These are phyloP conservation scores for Saccharomycopsis hybrid DNA, from an alignment of 1,139 yeast genomes.

Conservation along the genomic window DNA sequence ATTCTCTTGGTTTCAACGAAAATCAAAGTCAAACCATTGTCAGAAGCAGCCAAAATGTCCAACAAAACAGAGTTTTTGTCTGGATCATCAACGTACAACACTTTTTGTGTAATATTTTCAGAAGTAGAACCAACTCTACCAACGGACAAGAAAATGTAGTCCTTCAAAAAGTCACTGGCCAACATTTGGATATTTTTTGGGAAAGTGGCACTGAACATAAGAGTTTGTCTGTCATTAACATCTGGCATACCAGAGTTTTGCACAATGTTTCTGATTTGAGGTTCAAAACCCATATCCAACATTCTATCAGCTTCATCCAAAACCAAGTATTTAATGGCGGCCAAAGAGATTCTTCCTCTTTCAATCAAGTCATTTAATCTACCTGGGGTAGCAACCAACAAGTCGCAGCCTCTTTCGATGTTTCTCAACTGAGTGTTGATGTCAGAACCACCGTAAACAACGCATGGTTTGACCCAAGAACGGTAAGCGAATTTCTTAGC, in stretches of 20 bases:
- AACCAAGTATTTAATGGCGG: constrained; percentile 87
- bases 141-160: constrained; percentile 90
- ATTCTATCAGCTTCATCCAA: constrained; percentile 99
- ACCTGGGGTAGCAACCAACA: constrained; percentile 98
- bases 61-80: constrained; percentile 90
- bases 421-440: constrained; percentile 81
- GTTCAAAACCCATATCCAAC: constrained; percentile 99
- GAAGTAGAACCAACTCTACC: constrained; percentile 99
- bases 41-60: constrained; percentile 78
- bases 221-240: constrained; percentile 85
- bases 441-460: constrained; percentile 98
- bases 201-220: constrained; percentile 98
- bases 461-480: constrained; percentile 97
- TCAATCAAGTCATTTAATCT: constrained; percentile 93
- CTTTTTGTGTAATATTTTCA: constrained; percentile 92
- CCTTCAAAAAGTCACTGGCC: constrained; percentile 95
- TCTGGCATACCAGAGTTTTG: constrained; percentile 97
- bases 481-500: constrained; percentile 94
- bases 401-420: constrained; percentile 90
- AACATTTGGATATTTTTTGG: constrained; percentile 95
- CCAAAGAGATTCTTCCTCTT: constrained; percentile 87
- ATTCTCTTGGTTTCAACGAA: constrained; percentile 98
- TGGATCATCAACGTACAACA: constrained; percentile 88
- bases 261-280: constrained; percentile 96
- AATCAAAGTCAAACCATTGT: constrained; percentile 70